phyloP scores from a whole-genome alignment of 208 protist species.

The Trypanosoma boissoni region DNA sequence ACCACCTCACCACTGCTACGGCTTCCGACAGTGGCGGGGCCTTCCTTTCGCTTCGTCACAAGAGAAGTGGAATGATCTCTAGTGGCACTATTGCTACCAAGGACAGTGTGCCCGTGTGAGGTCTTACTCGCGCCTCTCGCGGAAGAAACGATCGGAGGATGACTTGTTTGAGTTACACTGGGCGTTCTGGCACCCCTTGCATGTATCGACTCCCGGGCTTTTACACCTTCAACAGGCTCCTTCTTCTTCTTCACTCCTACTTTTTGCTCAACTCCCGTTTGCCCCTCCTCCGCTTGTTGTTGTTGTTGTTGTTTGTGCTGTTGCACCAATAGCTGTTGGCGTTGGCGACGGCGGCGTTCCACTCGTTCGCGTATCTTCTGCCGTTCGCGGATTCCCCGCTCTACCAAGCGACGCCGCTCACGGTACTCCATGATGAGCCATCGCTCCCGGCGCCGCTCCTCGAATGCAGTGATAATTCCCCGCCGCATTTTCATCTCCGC shows the following conservation, averaged over 20 bases:
- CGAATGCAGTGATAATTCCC: background rate
- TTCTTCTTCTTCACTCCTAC: background rate
- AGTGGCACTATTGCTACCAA: too few species aligned
- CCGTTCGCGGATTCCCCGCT: background rate
- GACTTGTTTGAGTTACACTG: too few species aligned
- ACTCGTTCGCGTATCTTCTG: background rate
- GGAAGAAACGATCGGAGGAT: background rate
- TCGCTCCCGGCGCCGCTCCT: slow-evolving; percentile 3
- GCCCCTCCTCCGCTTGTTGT: background rate
- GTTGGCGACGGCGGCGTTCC: too few species aligned
- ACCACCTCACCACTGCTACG: too few species aligned
- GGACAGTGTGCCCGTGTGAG: background rate
- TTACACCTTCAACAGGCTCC: background rate
- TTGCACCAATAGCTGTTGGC: background rate
- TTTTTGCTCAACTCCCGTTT: background rate
- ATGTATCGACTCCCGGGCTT: background rate
- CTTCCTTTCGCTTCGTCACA: background rate
- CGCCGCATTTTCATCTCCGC: slow-evolving; percentile 3
- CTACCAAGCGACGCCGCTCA: slow-evolving; percentile 1
- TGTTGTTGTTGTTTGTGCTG: background rate
- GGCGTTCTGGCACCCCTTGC: too few species aligned
- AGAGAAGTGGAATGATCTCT: too few species aligned
- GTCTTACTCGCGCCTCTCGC: background rate
- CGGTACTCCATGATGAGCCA: slow-evolving; percentile 13
- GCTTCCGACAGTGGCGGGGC: too few species aligned